A percentile compares a stretch with the other conserved stretches of the same genome.
Evolutionary conservation across 106 monocot species (phyloP).

Genomic region (Apostasia ramifera): DNA sequence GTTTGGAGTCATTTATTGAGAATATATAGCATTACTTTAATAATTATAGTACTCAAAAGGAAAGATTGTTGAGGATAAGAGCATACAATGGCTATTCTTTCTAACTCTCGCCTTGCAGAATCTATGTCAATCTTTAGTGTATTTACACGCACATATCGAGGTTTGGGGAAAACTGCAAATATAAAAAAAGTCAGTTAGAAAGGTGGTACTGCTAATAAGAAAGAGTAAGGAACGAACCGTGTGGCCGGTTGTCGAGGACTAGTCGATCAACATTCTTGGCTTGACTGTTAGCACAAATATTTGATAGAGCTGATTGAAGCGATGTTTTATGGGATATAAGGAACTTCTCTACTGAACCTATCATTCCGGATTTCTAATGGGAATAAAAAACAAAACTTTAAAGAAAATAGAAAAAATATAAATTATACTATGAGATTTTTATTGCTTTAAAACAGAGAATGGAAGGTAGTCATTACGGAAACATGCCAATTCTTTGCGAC

Average conservation of each 20-base stretch:
- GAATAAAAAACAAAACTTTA: background rate
- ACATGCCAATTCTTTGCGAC: no score
- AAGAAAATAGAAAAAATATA: no score
- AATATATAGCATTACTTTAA: no score
- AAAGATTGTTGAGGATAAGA: background rate
- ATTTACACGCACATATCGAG: conserved; percentile 89
- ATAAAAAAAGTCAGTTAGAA: background rate
- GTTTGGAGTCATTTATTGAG: no score
- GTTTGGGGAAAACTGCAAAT: conserved; percentile 50
- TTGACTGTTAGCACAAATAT: conserved; percentile 38
- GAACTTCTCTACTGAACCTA: conserved; percentile 63
- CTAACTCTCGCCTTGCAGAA: conserved; percentile 51
- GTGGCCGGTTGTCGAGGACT: conserved; percentile 23
- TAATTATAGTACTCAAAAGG: background rate
- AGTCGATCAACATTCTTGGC: conserved; percentile 50
- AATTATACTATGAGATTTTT: no score
- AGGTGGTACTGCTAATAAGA: background rate
- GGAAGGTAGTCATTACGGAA: no score
- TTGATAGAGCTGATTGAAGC: conserved; percentile 47
- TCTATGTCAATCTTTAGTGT: conserved; percentile 67
- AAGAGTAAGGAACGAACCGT: conserved; percentile 25
- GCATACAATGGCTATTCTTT: conserved; percentile 36
- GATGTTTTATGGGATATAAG: conserved; percentile 48
- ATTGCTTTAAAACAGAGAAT: no score
- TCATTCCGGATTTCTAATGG: conserved; percentile 39